Percentiles rank a stretch among this genome's conserved stretches.
These are phyloP conservation scores for Aspergillaceae sp. DNA, from an alignment of 2,329 filamentous ascomycete species.

Conservation along the genomic window DNA sequence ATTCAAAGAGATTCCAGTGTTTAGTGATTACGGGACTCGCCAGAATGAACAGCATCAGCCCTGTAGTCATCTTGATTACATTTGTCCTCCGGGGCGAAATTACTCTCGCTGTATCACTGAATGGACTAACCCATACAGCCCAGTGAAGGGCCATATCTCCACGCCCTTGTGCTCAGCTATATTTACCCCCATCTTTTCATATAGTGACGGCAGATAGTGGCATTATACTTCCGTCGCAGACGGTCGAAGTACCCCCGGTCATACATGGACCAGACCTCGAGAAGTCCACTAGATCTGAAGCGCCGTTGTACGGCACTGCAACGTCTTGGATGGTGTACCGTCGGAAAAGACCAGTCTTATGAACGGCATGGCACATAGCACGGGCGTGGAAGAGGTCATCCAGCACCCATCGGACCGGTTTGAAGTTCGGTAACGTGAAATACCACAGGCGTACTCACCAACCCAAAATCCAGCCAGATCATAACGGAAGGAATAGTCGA, in stretches of 20 bases:
- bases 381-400: constrained; percentile 55
- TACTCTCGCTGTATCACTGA: not conserved
- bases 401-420: constrained; percentile 49
- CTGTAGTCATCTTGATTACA: too few species aligned
- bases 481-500: constrained; percentile 38
- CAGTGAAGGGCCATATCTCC: not conserved
- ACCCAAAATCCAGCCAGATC: constrained; percentile 60
- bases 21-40: too few species aligned
- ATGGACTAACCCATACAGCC: not conserved
- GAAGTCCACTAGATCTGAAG: constrained; percentile 46
- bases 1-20: too few species aligned
- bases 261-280: constrained; percentile 22
- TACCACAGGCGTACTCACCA: constrained; percentile 47
- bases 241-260: not conserved
- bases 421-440: constrained; percentile 53
- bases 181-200: not conserved
- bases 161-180: not conserved
- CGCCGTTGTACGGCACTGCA: constrained; percentile 46
- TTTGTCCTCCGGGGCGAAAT: not conserved
- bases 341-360: constrained; percentile 48
- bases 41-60: too few species aligned
- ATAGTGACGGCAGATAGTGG: not conserved
- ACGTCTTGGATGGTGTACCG: constrained; percentile 57
- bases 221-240: not conserved
- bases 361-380: constrained; percentile 55